Evolutionary conservation across 345 rosid genomes (phyloP).

Genomic region (Hibiscus trionum): DNA sequence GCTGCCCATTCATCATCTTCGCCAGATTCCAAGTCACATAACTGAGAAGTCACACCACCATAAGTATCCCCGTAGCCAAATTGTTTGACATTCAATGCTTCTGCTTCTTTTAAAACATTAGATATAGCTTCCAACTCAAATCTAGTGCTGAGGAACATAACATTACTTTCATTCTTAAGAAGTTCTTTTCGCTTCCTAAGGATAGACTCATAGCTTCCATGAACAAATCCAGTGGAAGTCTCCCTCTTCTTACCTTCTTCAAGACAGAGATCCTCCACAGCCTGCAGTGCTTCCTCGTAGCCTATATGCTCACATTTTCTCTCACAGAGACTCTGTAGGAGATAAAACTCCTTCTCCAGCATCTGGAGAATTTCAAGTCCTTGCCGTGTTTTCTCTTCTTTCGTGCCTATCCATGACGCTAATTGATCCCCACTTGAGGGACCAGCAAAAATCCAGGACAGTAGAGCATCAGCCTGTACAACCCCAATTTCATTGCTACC

Average conservation of each 20-base stretch:
- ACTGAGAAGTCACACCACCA: slow-evolving; percentile 51
- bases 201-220: slow-evolving; percentile 52
- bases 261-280: slow-evolving; percentile 69
- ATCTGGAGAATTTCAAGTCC: slow-evolving; percentile 64
- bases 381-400: slow-evolving; percentile 64
- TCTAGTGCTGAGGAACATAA: slow-evolving; percentile 31
- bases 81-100: slow-evolving; percentile 56
- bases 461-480: slow-evolving; percentile 38
- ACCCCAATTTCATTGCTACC: slow-evolving; percentile 23
- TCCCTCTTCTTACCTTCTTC: slow-evolving; percentile 81
- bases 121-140: slow-evolving; percentile 68
- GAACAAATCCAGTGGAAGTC: slow-evolving; percentile 38
- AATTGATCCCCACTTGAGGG: slow-evolving; percentile 58
- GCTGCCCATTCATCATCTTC: slow-evolving; percentile 69
- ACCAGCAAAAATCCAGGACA: slow-evolving; percentile 87
- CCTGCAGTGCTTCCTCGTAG: slow-evolving; percentile 80
- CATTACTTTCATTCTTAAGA: slow-evolving; percentile 44
- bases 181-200: slow-evolving; percentile 67
- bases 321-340: slow-evolving; percentile 73
- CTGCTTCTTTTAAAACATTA: slow-evolving; percentile 73
- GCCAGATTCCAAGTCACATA: slow-evolving; percentile 82
- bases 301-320: slow-evolving; percentile 68
- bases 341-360: slow-evolving; percentile 74
- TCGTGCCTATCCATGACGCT: slow-evolving; percentile 53
- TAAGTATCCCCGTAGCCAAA: slow-evolving; percentile 61